Base-by-base conservation (phyloP, 495 filamentous ascomycete genomes). In the Lasiosphaeris hirsuta region DNA sequence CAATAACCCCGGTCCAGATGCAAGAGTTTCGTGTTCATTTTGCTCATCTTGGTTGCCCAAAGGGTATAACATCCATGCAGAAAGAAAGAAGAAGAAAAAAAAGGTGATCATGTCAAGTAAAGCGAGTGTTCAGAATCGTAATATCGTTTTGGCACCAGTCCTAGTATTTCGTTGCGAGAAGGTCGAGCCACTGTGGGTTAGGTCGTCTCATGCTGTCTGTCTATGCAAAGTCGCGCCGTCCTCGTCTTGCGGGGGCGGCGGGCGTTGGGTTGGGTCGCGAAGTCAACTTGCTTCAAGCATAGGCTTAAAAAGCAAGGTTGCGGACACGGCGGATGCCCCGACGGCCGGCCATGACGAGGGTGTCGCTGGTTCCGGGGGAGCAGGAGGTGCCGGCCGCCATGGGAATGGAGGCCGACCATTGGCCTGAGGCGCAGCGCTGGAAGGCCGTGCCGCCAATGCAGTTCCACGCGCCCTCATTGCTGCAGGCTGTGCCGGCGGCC, bases 381-480 rank as follows among this genome's bases (percentile, higher is more conserved):
- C 87, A 90, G 35, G 67, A 63, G 3, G 83, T 88, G 47, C 87
- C 87, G 0, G 76, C 63, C 0, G 86, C 78, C 74, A 88, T 71
- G 35, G 71, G 62, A 52, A 82, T 74, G 18, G 72, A 52, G 7
- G 55, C 63, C 9, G 83, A 80, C 87, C 86, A 89, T 35, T 66
- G 53, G 7, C 87, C 86, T 19, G 72, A 78, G 10, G 85, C 86
- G 59, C 87, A 90, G 59, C 85, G 78, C 68, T 84, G 82, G 75
- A 81, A 90, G 13, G 77, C 74, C 7, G 68, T 73, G 51, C 86
- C 86, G 30, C 64, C 72, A 36, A 87, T 75, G 67, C 87, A 90
- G 73, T 87, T 86, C 85, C 84, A 89, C 41, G 68, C 63, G 51
- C 79, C 81, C 63, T 86, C 82, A 41, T 68, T 44, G 19, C 64